Percentiles rank a stretch among this genome's conserved stretches.
Conservation (phyloP, 345 rosid species). For the Hibiscus mutabilis region DNA sequence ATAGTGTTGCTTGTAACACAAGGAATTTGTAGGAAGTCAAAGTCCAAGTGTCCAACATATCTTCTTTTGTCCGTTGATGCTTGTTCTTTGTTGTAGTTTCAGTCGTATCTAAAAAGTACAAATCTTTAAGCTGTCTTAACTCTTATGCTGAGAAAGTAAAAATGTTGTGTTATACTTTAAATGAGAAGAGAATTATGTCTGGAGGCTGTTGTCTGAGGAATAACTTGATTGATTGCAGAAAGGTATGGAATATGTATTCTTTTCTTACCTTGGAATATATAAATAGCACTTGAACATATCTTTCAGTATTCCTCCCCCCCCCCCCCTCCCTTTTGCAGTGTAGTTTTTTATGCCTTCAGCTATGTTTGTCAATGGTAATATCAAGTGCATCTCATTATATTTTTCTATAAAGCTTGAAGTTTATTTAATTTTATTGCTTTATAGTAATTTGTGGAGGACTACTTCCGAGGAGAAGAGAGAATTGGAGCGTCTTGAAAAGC, state of each 20-base stretch:
- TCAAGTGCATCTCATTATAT: neutral
- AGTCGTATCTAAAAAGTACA: neutral
- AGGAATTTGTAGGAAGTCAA: neutral
- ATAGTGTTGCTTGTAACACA: neutral
- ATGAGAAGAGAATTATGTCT: neutral
- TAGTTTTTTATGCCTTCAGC: neutral
- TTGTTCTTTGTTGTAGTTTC: neutral
- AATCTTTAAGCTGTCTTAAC: neutral
- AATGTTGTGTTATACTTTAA: neutral
- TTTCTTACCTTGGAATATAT: no score
- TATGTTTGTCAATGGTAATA: neutral
- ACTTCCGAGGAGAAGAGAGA: slow-evolving; percentile 98
- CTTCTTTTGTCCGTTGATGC: neutral
- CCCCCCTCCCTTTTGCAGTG: no score
- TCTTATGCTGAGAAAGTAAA: slow-evolving; percentile 2
- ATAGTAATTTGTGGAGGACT: slow-evolving; percentile 85
- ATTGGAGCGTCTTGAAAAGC: slow-evolving; percentile 76
- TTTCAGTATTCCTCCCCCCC: neutral
- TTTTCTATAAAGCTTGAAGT: neutral
- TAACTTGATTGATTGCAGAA: neutral
- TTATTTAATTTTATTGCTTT: neutral
- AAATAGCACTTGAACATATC: neutral
- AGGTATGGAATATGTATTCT: neutral
- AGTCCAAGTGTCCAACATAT: neutral
- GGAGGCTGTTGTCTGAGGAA: neutral